phyloP scores from a whole-genome alignment of 148 eudicot genomes.

The Rhododendron kiyosumense region DNA sequence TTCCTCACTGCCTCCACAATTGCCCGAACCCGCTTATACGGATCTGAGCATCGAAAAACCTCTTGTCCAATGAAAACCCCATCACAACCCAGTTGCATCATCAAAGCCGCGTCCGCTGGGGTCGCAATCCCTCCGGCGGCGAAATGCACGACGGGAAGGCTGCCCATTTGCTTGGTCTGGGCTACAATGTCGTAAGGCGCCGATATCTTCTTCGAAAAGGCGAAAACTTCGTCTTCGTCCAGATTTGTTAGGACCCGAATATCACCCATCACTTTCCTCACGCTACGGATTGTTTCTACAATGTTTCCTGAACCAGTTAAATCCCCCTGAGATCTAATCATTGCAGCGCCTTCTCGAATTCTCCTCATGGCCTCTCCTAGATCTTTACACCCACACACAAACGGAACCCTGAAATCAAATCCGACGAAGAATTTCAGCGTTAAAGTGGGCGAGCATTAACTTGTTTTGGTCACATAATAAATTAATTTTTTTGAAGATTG shows the following conservation, averaged over 20 bases:
- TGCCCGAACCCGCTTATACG: conserved; percentile 54
- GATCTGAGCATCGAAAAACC: conserved; percentile 53
- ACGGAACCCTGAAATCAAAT: conserved; percentile 31
- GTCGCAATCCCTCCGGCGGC: conserved; percentile 77
- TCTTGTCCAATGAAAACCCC: conserved; percentile 79
- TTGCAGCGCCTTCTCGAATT: conserved; percentile 64
- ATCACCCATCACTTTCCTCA: conserved; percentile 70
- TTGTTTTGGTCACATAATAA: too few relatives aligned
- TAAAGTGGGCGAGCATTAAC: too few relatives aligned
- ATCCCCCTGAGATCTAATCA: conserved; percentile 62
- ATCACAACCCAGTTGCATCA: conserved; percentile 95
- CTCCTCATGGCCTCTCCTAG: conserved; percentile 60
- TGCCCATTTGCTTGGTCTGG: conserved; percentile 87
- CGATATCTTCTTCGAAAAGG: conserved; percentile 58
- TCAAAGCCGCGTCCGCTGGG: conserved; percentile 80
- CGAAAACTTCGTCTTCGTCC: conserved; percentile 86
- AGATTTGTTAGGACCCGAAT: conserved; percentile 56
- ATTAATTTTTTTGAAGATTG: neutral
- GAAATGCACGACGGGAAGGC: conserved; percentile 85
- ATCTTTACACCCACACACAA: conserved; percentile 50
- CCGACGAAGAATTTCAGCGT: neutral
- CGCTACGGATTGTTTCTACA: conserved; percentile 56
- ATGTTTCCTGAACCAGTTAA: conserved; percentile 31
- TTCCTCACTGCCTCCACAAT: conserved; percentile 87
- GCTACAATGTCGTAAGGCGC: conserved; percentile 82